Evolutionary conservation across 208 protist genomes (phyloP).

Genomic region (Leishmania martiniquensis): DNA sequence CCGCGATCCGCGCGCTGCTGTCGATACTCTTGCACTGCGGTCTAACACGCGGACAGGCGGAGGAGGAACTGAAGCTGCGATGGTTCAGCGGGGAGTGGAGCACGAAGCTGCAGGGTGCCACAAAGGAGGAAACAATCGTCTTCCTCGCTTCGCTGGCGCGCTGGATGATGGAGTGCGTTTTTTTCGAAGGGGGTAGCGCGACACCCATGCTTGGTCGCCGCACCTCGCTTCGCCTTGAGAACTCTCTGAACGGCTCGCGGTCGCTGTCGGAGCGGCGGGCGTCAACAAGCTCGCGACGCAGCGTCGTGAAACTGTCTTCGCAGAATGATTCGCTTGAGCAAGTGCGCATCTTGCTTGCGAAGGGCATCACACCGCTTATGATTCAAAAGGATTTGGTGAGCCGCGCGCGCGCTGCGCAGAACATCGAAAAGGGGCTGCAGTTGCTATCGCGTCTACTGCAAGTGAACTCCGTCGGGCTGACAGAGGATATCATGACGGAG

Average conservation of each 20-base stretch:
- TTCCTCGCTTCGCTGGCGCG: slow-evolving; percentile 63
- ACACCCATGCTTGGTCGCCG: slow-evolving; percentile 34
- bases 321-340: slow-evolving; percentile 79
- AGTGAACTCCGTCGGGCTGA: slow-evolving; percentile 15
- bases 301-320: slow-evolving; percentile 48
- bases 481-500: slow-evolving; percentile 24
- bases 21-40: slow-evolving; percentile 85
- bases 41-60: slow-evolving; percentile 56
- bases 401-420: slow-evolving; percentile 62
- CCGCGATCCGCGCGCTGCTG: slow-evolving; percentile 81
- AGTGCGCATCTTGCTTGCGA: slow-evolving; percentile 64
- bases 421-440: slow-evolving; percentile 54
- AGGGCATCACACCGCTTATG: slow-evolving; percentile 46
- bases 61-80: slow-evolving; percentile 82
- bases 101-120: slow-evolving; percentile 69
- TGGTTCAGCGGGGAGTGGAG: slow-evolving; percentile 93
- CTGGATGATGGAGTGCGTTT: slow-evolving; percentile 72
- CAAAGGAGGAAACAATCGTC: slow-evolving; percentile 53
- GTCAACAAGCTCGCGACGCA: slow-evolving; percentile 65
- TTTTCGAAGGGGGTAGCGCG: slow-evolving; percentile 33
- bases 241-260: slow-evolving; percentile 44
- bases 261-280: slow-evolving; percentile 66
- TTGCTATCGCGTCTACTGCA: slow-evolving; percentile 49
- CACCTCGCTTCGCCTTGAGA: slow-evolving; percentile 40
- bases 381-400: slow-evolving; percentile 70